Evolutionary conservation across 768 basidiomycete species (phyloP), one percentile per base, ranked within the genome.

Genomic region (Grammothele lineata): DNA sequence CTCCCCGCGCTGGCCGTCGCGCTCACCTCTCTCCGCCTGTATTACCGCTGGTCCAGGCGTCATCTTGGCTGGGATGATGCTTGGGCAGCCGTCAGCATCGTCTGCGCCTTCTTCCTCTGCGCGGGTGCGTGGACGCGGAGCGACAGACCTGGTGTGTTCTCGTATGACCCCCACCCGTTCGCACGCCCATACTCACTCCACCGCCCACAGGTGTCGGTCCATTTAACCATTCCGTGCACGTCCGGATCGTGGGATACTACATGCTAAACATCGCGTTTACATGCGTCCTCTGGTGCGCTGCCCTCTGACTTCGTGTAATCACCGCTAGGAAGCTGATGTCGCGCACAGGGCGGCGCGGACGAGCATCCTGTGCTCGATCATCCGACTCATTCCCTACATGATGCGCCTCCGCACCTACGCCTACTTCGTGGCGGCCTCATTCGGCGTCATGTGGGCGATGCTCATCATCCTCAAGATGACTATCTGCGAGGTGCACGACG

Each of bases 121-220:
- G 46, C 50, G n/a, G 54, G 54, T n/a, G 54, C 54, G 17, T 55
- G 54, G 54, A 42, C 48, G 19, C 26, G 48, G 30, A 50, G 48
- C 27, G 48, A 50, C 17, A 50, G 37, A 14, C 48, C 48, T 1
- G 42, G 48, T 50, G 6, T 22, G 48, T 15, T 9, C 27, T 3
- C 3, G 8, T 10, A 2, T 25, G 5, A 6, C 7, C 26, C 18
- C 11, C 36, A 3, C 27, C 27, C 27, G 27, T 14, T 7, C 27
- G 27, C 27, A 30, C 14, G 27, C 8, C 27, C 8, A 7, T 30
- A 30, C 7, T 14, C 27, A 30, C 27, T 30, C 27, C 27, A 14
- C 27, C 27, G 8, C 27, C 8, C 27, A 7, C 27, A 30, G 27
- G 27, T 30, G 27, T 30, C 17, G 48, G 48, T 2, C 48, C 48